These are phyloP conservation scores for Dactylonectria estremocensis DNA, from an alignment of 2,329 filamentous ascomycete species.

Conservation along the genomic window DNA sequence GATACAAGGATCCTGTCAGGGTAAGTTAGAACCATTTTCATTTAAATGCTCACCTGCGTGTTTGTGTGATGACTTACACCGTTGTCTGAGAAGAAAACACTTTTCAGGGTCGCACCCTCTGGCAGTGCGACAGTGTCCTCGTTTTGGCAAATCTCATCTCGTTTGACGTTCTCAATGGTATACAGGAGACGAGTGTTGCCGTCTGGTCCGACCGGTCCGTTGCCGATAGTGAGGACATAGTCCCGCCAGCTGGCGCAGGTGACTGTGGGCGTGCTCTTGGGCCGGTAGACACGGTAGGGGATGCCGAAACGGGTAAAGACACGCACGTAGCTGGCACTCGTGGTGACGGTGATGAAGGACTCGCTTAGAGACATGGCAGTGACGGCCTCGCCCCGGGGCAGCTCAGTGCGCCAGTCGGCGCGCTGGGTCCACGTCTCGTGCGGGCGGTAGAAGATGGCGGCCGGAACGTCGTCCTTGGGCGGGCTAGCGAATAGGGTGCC, in stretches of 20 bases:
- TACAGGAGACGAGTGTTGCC: slow-evolving; percentile 86
- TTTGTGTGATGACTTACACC: slow-evolving; percentile 72
- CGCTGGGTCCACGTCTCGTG: slow-evolving; percentile 97
- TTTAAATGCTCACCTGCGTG: not conserved
- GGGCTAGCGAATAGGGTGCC: slow-evolving; percentile 90
- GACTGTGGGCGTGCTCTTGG: slow-evolving; percentile 91
- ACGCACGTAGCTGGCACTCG: slow-evolving; percentile 88
- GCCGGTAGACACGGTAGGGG: slow-evolving; percentile 89
- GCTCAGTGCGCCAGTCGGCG: slow-evolving; percentile 88
- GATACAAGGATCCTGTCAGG: slow-evolving; percentile 86
- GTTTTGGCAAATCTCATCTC: slow-evolving; percentile 94
- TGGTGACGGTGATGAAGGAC: slow-evolving; percentile 91
- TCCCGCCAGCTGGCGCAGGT: slow-evolving; percentile 95
- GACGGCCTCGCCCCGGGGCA: slow-evolving; percentile 91
- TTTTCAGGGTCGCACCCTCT: slow-evolving; percentile 80
- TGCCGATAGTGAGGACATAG: slow-evolving; percentile 96
- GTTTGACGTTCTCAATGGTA: slow-evolving; percentile 94
- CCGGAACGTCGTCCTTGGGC: slow-evolving; percentile 75
- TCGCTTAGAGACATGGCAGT: slow-evolving; percentile 92
- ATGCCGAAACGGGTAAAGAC: slow-evolving; percentile 95
- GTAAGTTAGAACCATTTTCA: slow-evolving; percentile 20
- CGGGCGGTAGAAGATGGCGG: slow-evolving; percentile 94
- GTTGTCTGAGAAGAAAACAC: slow-evolving; percentile 91
- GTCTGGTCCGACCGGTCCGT: slow-evolving; percentile 86
- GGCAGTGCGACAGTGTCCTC: slow-evolving; percentile 92